Base-by-base conservation (phyloP, 2,329 filamentous ascomycete species). In the Pseudopithomyces maydicus region DNA sequence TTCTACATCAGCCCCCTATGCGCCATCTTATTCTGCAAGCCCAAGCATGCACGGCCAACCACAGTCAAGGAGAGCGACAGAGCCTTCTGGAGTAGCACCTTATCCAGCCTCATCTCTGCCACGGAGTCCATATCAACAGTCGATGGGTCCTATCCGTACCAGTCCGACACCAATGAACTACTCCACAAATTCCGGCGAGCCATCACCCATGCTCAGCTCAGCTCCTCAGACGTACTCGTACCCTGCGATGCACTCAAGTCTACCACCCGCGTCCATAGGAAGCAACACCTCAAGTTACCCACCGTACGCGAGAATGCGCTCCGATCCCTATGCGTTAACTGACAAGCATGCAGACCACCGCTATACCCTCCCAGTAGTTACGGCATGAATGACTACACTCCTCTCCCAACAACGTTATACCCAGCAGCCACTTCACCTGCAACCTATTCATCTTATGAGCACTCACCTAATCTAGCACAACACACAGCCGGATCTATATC, bases 341-440 rank as follows among this genome's bases (percentile, higher is more conserved):
- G 32, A 69, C 48, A 43, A 10, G 14, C 11, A 14, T 29, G 1
- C 59, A 76, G 73, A 26, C 63, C 67, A 47, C 66, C 69, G 39
- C 49, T 70, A 32, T 76, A 76, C 54, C 73, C 71, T 22, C 65
- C 74, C 32, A 69, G 65, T 12, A 72, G 65, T 47, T 77, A 77
- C 47, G 66, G 64, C 22, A 68, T 74, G 32, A 67, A 54, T 56
- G 71, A 71, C 15, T 74, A 73, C 61, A 71, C 68, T 35, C 67
- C 72, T 32, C 61, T 75, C 4, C 74, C 73, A 15, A 67, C 72
- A 4, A 71, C 60, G n/a, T 62, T 76, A 65, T 76, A 77, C 47
- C 72, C 74, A n/a, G 58, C 73, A 50, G 65, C 70, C 36, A 70
- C 68, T 33, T 66, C 71, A 20, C 63, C 71, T 29, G 62, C 72